Evolutionary conservation across 2,329 filamentous ascomycete genomes (phyloP).

Genomic region (Ascochyta clinopodiicola): DNA sequence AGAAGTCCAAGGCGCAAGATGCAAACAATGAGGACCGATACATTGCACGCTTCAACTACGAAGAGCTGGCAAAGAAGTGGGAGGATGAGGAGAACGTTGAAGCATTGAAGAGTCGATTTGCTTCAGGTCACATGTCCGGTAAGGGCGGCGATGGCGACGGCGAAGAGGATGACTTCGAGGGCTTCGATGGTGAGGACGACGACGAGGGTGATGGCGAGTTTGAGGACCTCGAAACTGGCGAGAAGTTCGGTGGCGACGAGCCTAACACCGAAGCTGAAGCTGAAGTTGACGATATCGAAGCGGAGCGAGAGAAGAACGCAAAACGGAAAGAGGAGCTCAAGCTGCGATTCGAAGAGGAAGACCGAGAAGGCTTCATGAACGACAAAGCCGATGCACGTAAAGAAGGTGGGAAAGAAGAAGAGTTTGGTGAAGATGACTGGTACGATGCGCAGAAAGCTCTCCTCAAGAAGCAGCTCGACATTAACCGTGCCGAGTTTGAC

Average conservation of each 20-base stretch:
- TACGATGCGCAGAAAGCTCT: slow-evolving; percentile 95
- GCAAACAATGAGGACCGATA: slow-evolving; percentile 72
- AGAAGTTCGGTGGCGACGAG: slow-evolving; percentile 58
- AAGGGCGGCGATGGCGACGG: slow-evolving; percentile 40
- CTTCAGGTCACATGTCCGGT: slow-evolving; percentile 67
- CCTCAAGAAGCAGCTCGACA: slow-evolving; percentile 93
- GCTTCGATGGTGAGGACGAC: slow-evolving; percentile 63
- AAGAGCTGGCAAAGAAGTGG: slow-evolving; percentile 85
- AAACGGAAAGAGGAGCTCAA: slow-evolving; percentile 93
- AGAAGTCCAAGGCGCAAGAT: slow-evolving; percentile 59
- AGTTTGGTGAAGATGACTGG: slow-evolving; percentile 98
- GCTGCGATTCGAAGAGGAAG: slow-evolving; percentile 94
- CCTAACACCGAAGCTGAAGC: slow-evolving; percentile 51
- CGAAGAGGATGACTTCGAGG: slow-evolving; percentile 59
- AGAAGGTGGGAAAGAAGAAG: slow-evolving; percentile 69
- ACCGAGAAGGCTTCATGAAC: slow-evolving; percentile 92
- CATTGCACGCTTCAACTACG: slow-evolving; percentile 81
- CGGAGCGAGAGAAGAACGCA: slow-evolving; percentile 89
- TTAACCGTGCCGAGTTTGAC: slow-evolving; percentile 94
- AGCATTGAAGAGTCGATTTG: slow-evolving; percentile 75
- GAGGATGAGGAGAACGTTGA: slow-evolving; percentile 79
- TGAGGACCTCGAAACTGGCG: slow-evolving; percentile 82
- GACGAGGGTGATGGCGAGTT: slow-evolving; percentile 79
- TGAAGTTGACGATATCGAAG: slow-evolving; percentile 69
- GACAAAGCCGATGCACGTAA: slow-evolving; percentile 80